phyloP scores from a whole-genome alignment of 345 rosid genomes.

The Citropsis articulata region DNA sequence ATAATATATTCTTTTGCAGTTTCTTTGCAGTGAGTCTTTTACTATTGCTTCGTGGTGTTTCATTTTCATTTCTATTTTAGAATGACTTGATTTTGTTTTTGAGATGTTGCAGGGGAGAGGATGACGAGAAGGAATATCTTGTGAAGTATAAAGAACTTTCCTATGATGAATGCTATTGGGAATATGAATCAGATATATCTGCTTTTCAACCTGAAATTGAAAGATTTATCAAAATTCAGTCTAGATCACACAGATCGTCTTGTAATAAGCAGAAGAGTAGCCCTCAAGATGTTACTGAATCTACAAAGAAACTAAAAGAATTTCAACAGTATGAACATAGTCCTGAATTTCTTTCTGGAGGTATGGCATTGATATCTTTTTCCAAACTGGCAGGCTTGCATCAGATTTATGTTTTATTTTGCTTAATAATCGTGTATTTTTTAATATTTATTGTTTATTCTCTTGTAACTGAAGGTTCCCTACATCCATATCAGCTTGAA shows the following conservation, averaged over 20 bases:
- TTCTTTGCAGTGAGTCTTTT: not conserved
- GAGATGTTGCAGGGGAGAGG: constrained; percentile 69
- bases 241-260: constrained; percentile 50
- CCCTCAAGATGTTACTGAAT: constrained; percentile 42
- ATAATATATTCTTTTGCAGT: not conserved
- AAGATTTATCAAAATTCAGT: constrained; percentile 64
- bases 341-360: constrained; percentile 92
- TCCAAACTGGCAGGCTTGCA: constrained; percentile 7
- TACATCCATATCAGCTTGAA: constrained; percentile 98
- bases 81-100: constrained; percentile 4
- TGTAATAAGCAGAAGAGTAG: constrained; percentile 46
- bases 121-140: constrained; percentile 78
- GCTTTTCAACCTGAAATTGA: constrained; percentile 90
- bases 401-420: constrained; percentile 1
- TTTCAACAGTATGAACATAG: constrained; percentile 81
- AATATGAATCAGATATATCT: constrained; percentile 85
- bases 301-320: constrained; percentile 64
- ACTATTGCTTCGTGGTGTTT: not conserved
- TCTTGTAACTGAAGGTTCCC: constrained; percentile 59
- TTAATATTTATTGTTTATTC: constrained; percentile 11
- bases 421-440: constrained; percentile 17
- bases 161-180: constrained; percentile 99
- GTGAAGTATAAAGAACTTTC: constrained; percentile 95
- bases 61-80: constrained; percentile 1
- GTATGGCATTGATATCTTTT: constrained; percentile 35